Percentiles rank a stretch among this genome's conserved stretches.
Conservation (phyloP, 2,329 filamentous ascomycete species). For the Hansfordia pulvinata region DNA sequence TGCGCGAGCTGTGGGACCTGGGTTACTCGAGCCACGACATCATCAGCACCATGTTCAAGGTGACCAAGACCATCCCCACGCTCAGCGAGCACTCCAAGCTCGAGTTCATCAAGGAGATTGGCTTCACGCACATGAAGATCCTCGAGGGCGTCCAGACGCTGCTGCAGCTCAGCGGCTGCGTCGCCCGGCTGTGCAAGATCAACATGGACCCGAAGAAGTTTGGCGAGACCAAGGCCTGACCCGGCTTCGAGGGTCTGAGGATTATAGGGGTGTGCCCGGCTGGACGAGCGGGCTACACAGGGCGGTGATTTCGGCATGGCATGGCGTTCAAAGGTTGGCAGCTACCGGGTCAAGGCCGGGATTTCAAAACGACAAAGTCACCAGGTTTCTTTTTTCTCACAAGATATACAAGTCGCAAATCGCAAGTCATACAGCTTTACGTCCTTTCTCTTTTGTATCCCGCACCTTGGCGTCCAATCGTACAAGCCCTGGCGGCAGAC, state of each 20-base stretch:
- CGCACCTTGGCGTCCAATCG: no score
- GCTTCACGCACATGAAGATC: slow-evolving; percentile 98
- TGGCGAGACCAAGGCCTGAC: slow-evolving; percentile 17
- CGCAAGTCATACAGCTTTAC: no score
- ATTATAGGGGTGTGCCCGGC: no score
- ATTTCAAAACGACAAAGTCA: no score
- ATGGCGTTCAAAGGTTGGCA: no score
- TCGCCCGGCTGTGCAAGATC: slow-evolving; percentile 82
- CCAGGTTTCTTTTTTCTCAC: no score
- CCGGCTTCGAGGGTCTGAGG: slow-evolving; percentile 17
- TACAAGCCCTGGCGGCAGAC: no score
- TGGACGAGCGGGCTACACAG: slow-evolving; percentile 3
- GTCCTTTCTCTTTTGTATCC: no score
- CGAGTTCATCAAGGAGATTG: slow-evolving; percentile 97
- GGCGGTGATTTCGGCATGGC: slow-evolving; percentile 14
- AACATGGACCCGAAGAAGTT: slow-evolving; percentile 93
- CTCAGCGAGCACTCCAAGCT: slow-evolving; percentile 90
- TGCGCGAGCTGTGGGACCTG: slow-evolving; percentile 86
- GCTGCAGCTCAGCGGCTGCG: slow-evolving; percentile 83
- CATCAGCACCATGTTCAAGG: slow-evolving; percentile 97
- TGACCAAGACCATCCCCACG: slow-evolving; percentile 89
- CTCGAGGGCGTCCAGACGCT: slow-evolving; percentile 95
- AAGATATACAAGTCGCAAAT: no score
- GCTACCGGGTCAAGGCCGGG: no score
- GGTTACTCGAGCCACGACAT: slow-evolving; percentile 99